Percentiles rank a stretch among this genome's conserved stretches.
phyloP scores from a whole-genome alignment of 306 rosid species.

The Glycine latifolia region DNA sequence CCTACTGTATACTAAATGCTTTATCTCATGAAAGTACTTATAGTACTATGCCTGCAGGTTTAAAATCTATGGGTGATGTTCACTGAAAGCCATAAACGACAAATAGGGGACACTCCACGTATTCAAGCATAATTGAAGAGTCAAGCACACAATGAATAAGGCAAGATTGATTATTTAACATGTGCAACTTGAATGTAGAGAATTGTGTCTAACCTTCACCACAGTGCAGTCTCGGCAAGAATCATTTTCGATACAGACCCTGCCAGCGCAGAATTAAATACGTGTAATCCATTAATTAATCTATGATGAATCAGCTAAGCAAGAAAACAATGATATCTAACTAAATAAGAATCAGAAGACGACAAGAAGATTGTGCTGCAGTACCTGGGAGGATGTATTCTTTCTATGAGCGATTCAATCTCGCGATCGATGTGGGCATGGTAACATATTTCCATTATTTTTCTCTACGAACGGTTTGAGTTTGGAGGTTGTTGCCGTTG shows the following conservation, averaged over 20 bases:
- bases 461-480: not conserved
- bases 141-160: not conserved
- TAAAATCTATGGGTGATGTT: constrained; percentile 2
- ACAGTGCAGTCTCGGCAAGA: constrained; percentile 74
- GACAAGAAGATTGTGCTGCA: not conserved
- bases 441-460: constrained; percentile 66
- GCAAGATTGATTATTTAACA: not conserved
- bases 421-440: constrained; percentile 70
- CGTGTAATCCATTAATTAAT: not conserved
- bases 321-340: not conserved
- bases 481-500: no score
- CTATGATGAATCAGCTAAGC: not conserved
- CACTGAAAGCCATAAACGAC: not conserved
- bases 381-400: constrained; percentile 92
- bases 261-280: constrained; percentile 44
- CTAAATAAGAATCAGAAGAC: not conserved
- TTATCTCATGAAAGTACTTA: not conserved
- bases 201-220: constrained; percentile 71
- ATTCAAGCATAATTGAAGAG: not conserved
- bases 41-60: not conserved
- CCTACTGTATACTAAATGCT: not conserved
- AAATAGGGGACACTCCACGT: not conserved
- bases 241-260: constrained; percentile 89
- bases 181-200: constrained; percentile 27
- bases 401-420: constrained; percentile 77